Percentiles rank a stretch among this genome's conserved stretches.
These are phyloP conservation scores for Salmacisia buchloeana DNA, from an alignment of 1,284 basidiomycete species.

Conservation along the genomic window DNA sequence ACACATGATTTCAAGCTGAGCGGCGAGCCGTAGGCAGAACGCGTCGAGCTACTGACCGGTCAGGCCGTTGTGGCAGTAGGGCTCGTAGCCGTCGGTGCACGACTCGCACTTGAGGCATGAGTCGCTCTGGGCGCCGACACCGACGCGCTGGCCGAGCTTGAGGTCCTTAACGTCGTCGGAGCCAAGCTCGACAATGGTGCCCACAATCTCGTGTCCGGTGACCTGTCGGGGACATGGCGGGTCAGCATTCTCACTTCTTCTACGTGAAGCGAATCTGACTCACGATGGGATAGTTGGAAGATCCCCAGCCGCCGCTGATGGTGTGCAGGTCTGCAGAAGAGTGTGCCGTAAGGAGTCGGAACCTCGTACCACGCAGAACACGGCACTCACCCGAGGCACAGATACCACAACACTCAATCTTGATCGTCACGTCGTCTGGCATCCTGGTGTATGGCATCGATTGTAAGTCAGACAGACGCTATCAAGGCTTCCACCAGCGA, in stretches of 20 bases:
- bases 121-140: slow-evolving; percentile 9
- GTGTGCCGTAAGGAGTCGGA: not conserved
- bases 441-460: slow-evolving; percentile 11
- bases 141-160: slow-evolving; percentile 11
- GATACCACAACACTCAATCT: slow-evolving; percentile 34
- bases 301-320: slow-evolving; percentile 36
- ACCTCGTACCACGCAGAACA: not conserved
- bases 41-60: not conserved
- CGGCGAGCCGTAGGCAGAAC: not conserved
- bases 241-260: not conserved
- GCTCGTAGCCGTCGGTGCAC: not conserved
- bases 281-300: slow-evolving; percentile 29
- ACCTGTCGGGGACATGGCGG: not conserved
- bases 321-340: slow-evolving; percentile 24
- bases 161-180: slow-evolving; percentile 8
- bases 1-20: not conserved
- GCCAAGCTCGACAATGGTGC: slow-evolving; percentile 3
- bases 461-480: not conserved
- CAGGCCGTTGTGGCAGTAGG: not conserved
- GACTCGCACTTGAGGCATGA: slow-evolving; percentile 5
- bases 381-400: slow-evolving; percentile 15
- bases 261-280: not conserved
- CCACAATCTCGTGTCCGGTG: slow-evolving; percentile 11
- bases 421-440: slow-evolving; percentile 35
- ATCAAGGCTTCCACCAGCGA: not conserved